A percentile compares a stretch with the other conserved stretches of the same genome.
Evolutionary conservation across 2,329 filamentous ascomycete genomes (phyloP).

Genomic region (Colletotrichum sp.): DNA sequence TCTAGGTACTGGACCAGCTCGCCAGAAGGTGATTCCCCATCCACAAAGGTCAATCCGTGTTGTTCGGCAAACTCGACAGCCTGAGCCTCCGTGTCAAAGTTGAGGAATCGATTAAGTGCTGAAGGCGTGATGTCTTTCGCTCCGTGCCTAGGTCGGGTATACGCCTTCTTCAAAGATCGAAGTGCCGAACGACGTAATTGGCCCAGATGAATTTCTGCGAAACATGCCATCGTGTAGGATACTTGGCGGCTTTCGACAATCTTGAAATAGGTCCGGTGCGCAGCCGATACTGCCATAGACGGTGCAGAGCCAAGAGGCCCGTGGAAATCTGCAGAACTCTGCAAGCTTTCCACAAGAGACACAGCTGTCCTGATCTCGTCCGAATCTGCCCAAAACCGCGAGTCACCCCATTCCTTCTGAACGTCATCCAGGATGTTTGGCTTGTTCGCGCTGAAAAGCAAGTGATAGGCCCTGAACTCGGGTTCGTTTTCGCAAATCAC

Average conservation of each 20-base stretch:
- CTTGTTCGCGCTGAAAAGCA: slow-evolving; percentile 65
- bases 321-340: slow-evolving; percentile 61
- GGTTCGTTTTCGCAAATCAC: slow-evolving; percentile 66
- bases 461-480: slow-evolving; percentile 70
- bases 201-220: slow-evolving; percentile 72
- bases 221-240: slow-evolving; percentile 73
- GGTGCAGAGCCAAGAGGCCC: slow-evolving; percentile 60
- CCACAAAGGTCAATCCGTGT: slow-evolving; percentile 59
- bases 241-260: slow-evolving; percentile 61
- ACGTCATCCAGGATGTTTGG: slow-evolving; percentile 58
- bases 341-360: slow-evolving; percentile 63
- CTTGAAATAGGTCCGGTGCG: slow-evolving; percentile 61
- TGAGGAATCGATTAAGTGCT: slow-evolving; percentile 61
- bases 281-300: slow-evolving; percentile 53
- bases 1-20: slow-evolving; percentile 42
- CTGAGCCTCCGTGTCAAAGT: slow-evolving; percentile 71
- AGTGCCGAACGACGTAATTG: slow-evolving; percentile 64
- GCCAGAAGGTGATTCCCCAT: slow-evolving; percentile 35
- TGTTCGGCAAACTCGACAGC: slow-evolving; percentile 68
- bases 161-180: slow-evolving; percentile 57
- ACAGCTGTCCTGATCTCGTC: slow-evolving; percentile 66
- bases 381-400: slow-evolving; percentile 57
- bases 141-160: slow-evolving; percentile 60
- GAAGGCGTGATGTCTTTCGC: slow-evolving; percentile 65
- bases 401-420: slow-evolving; percentile 60